These are phyloP conservation scores for Coemansia interrupta DNA, from an alignment of 192 early-diverging fungal genomes.

Conservation along the genomic window DNA sequence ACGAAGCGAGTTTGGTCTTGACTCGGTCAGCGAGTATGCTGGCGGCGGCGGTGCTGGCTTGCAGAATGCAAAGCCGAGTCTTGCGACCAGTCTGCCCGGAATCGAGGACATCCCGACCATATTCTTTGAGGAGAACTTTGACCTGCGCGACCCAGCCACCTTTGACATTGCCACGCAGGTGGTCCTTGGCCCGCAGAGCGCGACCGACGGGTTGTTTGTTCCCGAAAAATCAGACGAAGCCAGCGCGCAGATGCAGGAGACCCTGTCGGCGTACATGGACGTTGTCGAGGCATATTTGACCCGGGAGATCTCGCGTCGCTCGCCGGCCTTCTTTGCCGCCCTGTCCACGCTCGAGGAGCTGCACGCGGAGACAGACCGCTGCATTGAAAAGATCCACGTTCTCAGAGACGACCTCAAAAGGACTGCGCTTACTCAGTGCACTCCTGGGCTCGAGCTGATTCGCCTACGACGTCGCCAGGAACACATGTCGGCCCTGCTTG, in stretches of 20 bases:
- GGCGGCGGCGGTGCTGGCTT: constrained; percentile 11
- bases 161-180: constrained; percentile 73
- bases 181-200: constrained; percentile 65
- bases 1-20: constrained; percentile 57
- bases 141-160: constrained; percentile 83
- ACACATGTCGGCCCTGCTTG: constrained; percentile 68
- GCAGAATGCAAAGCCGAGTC: constrained; percentile 5
- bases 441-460: constrained; percentile 81
- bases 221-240: constrained; percentile 55
- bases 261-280: constrained; percentile 86
- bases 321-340: constrained; percentile 94
- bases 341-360: constrained; percentile 88
- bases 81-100: constrained; percentile 54
- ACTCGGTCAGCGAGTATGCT: constrained; percentile 38
- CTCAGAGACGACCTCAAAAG: constrained; percentile 67
- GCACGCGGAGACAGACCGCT: constrained; percentile 86
- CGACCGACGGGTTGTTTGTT: constrained; percentile 36
- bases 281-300: constrained; percentile 91
- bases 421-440: constrained; percentile 62
- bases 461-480: constrained; percentile 68
- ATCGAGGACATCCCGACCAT: constrained; percentile 82
- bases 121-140: constrained; percentile 82
- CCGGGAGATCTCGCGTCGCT: constrained; percentile 89
- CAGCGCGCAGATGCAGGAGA: constrained; percentile 79
- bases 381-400: constrained; percentile 81